A percentile compares a stretch with the other conserved stretches of the same genome.
These are phyloP conservation scores for Fennellomyces sp. DNA, from an alignment of 371 early-diverging fungal genomes.

Conservation along the genomic window DNA sequence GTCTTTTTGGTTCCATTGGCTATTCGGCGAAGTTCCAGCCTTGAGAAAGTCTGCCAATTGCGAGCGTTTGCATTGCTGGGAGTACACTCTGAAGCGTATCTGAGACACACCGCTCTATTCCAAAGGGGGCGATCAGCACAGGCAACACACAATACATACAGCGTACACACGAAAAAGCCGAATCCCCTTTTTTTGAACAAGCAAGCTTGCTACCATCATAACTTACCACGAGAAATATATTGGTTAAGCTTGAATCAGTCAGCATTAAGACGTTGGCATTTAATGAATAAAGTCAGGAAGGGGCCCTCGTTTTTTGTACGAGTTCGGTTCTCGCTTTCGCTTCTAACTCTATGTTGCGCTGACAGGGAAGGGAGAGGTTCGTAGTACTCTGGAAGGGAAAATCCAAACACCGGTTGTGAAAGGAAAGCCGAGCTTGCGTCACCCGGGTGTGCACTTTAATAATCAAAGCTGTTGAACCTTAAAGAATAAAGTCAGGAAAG, in stretches of 20 bases:
- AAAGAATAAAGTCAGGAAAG: too few relatives aligned
- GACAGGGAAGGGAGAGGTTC: too few relatives aligned
- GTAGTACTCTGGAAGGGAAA: too few relatives aligned
- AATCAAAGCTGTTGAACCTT: too few relatives aligned
- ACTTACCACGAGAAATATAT: constrained; percentile 54
- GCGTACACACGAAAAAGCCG: too few relatives aligned
- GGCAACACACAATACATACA: too few relatives aligned
- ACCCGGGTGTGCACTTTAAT: too few relatives aligned
- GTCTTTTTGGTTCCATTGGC: neutral
- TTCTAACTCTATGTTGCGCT: too few relatives aligned
- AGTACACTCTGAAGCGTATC: constrained; percentile 52
- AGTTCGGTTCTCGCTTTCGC: too few relatives aligned
- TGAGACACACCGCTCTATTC: constrained; percentile 50
- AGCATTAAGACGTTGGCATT: constrained; percentile 38
- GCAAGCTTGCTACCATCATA: neutral
- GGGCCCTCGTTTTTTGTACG: too few relatives aligned
- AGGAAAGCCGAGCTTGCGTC: too few relatives aligned
- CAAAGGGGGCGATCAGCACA: neutral
- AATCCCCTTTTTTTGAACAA: neutral
- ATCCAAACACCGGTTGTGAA: too few relatives aligned
- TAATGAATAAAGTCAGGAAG: constrained; percentile 7
- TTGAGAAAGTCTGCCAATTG: constrained; percentile 24
- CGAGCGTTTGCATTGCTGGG: constrained; percentile 31
- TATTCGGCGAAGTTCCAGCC: constrained; percentile 20
- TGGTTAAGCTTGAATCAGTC: constrained; percentile 53